Percentiles rank a stretch among this genome's conserved stretches.
Evolutionary conservation across 1,284 basidiomycete genomes (phyloP).

Genomic region (Trichosporon coremiiforme): DNA sequence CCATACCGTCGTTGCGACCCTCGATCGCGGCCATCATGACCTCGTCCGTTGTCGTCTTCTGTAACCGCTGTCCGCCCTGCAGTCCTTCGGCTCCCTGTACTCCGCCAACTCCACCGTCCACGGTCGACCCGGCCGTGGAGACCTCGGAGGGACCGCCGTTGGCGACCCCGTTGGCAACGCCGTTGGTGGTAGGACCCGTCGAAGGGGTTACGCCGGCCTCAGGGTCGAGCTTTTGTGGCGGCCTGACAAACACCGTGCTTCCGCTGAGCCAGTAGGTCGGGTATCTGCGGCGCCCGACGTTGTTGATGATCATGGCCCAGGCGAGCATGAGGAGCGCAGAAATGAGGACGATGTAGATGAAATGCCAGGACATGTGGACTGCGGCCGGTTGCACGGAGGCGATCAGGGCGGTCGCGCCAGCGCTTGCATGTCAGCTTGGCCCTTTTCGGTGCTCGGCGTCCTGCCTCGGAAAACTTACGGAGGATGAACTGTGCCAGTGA

Average conservation of each 20-base stretch:
- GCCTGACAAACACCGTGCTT: constrained; percentile 22
- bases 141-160: too few species aligned
- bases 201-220: neutral
- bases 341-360: constrained; percentile 64
- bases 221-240: neutral
- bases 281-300: constrained; percentile 63
- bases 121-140: neutral
- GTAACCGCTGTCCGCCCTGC: neutral
- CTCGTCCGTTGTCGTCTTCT: neutral
- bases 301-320: constrained; percentile 64
- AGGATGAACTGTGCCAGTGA: constrained; percentile 65
- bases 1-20: constrained; percentile 11
- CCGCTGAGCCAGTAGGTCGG: constrained; percentile 61
- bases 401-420: constrained; percentile 61
- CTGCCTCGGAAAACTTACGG: constrained; percentile 52
- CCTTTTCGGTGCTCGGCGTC: neutral
- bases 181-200: too few species aligned
- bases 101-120: neutral
- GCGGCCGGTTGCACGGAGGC: constrained; percentile 61
- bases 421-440: constrained; percentile 42
- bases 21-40: constrained; percentile 18
- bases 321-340: constrained; percentile 61
- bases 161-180: too few species aligned
- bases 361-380: constrained; percentile 64
- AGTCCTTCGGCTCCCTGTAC: too few species aligned